Percentiles rank a stretch among this genome's conserved stretches.
These are phyloP conservation scores for Stachybotrys chartarum DNA, from an alignment of 2,329 filamentous ascomycete genomes.

Conservation along the genomic window DNA sequence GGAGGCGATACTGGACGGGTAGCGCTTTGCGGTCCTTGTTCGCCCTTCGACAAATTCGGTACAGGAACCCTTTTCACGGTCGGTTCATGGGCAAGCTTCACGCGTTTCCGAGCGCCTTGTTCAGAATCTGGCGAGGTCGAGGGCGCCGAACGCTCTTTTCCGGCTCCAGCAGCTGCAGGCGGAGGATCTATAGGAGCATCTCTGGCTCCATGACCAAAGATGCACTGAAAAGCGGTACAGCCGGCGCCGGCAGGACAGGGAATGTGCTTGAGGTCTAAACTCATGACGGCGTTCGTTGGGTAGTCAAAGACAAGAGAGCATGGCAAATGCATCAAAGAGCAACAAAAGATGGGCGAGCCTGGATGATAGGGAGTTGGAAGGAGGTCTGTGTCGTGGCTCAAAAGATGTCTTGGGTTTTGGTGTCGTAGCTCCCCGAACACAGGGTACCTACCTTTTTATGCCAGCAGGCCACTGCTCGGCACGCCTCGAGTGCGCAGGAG, in stretches of 20 bases:
- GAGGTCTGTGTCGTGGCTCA: too few relatives aligned
- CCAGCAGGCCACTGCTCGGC: too few relatives aligned
- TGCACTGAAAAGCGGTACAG: constrained; percentile 42
- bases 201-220: constrained; percentile 39
- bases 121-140: background rate
- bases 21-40: constrained; percentile 7
- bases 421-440: too few relatives aligned
- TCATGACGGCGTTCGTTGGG: constrained; percentile 18
- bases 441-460: too few relatives aligned
- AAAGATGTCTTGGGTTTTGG: too few relatives aligned
- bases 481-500: too few relatives aligned
- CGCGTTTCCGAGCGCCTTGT: constrained; percentile 15
- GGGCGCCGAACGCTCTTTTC: background rate
- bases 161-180: constrained; percentile 2
- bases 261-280: constrained; percentile 37
- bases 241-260: constrained; percentile 41
- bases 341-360: background rate
- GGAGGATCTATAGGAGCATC: constrained; percentile 6
- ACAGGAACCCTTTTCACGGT: background rate
- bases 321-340: background rate
- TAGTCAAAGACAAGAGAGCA: background rate
- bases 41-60: background rate
- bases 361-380: too few relatives aligned
- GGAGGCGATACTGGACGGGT: constrained; percentile 26
- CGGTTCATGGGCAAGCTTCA: constrained; percentile 13